Evolutionary conservation across 2,329 filamentous ascomycete species (phyloP).

Genomic region (Chaetomium olivaceum): DNA sequence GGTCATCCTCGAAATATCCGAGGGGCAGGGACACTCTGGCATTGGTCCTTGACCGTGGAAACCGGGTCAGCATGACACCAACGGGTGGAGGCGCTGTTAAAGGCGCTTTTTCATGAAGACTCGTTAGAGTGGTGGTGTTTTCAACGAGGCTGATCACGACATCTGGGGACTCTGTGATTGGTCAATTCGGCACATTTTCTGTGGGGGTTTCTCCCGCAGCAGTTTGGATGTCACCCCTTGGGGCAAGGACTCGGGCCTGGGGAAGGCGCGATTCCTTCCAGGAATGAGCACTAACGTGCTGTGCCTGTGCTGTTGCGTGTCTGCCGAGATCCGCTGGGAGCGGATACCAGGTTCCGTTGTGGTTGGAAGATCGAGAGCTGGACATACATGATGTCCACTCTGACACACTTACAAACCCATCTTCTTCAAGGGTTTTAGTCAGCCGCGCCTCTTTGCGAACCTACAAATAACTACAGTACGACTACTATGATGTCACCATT

Average conservation of each 20-base stretch:
- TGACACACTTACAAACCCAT: not conserved
- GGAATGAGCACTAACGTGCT: not conserved
- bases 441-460: not conserved
- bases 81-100: slow-evolving; percentile 23
- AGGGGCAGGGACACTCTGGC: slow-evolving; percentile 15
- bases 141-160: slow-evolving; percentile 33
- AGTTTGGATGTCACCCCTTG: slow-evolving; percentile 15
- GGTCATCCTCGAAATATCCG: slow-evolving; percentile 16
- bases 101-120: slow-evolving; percentile 24
- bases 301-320: not conserved
- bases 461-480: not conserved
- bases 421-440: not conserved
- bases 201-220: slow-evolving; percentile 26
- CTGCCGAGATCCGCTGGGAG: not conserved
- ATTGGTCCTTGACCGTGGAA: slow-evolving; percentile 20
- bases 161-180: slow-evolving; percentile 32
- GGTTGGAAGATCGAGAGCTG: not conserved
- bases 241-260: slow-evolving; percentile 19
- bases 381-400: not conserved
- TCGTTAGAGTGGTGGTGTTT: slow-evolving; percentile 34
- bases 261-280: slow-evolving; percentile 1
- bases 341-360: not conserved
- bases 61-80: slow-evolving; percentile 19
- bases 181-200: slow-evolving; percentile 23
- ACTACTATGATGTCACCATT: not conserved